Evolutionary conservation across 352 stramenopile species (phyloP), one percentile per base, ranked within the genome.

Genomic region (Globisporangium splendens): DNA sequence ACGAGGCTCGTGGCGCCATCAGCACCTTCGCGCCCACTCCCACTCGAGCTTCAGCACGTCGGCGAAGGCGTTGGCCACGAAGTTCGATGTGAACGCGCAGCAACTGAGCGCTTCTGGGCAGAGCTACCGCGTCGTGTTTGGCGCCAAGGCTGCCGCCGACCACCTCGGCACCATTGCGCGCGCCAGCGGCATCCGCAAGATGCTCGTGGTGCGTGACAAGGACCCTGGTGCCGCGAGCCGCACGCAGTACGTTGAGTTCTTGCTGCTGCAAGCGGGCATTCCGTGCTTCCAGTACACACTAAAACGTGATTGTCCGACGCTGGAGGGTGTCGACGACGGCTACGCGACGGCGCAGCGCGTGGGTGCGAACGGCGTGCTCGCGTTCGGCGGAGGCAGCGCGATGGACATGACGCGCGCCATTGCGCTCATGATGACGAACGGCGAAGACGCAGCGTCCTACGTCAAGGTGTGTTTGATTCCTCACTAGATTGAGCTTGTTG

Each of bases 271-370:
- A 44, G 71, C 73, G 31, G 80, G 79, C 2, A 68, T 91, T 8
- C 77, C 82, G 12, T 87, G 75, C 53, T 91, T 91, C 56, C 79
- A 89, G 64, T 85, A 86, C 67, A 91, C 82, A 17, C 55, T 91
- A 48, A 68, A 76, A 62, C 69, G 73, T 15, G 82, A 91, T 51
- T 91, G 82, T 56, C 71, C 82, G 12, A 89, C 82, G 12, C 43
- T 86, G 20, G 59, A 76, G 21, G 69, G 68, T 10, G 72, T 91
- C 48, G 75, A 89, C 56, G 69, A 79, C 21, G 82, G 71, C 0
- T 63, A 69, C 28, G 72, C 77, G 8, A 83, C 74, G 12, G 82
- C 82, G 0, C 63, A 72, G 44, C 77, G 82, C 8, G 79, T 91
- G 10, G 82, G 82, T 11, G 82, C 79, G 1, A 73, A 91, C 49